phyloP scores from a whole-genome alignment of 352 stramenopile species.

The Phytophthora citricola region DNA sequence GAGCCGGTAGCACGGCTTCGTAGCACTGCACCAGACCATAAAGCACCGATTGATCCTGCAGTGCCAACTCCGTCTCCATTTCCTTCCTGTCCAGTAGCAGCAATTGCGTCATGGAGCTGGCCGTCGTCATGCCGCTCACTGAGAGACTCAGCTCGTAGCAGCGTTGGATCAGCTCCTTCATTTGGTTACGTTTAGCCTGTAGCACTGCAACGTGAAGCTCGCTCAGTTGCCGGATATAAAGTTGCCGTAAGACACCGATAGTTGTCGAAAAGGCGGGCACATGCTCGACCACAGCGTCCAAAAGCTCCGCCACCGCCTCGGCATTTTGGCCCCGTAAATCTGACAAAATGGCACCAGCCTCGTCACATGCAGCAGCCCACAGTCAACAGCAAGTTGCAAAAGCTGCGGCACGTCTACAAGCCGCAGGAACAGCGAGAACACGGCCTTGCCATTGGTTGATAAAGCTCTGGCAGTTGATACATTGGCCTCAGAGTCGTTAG shows the following conservation, averaged over 20 bases:
- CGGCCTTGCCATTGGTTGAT: slow-evolving; percentile 14
- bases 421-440: slow-evolving; percentile 54
- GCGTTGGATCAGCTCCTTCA: slow-evolving; percentile 50
- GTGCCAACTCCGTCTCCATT: slow-evolving; percentile 30
- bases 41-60: slow-evolving; percentile 48
- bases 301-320: slow-evolving; percentile 29
- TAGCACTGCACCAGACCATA: slow-evolving; percentile 63
- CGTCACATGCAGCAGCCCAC: slow-evolving; percentile 53
- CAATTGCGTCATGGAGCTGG: slow-evolving; percentile 16
- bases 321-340: slow-evolving; percentile 53
- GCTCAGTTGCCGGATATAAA: slow-evolving; percentile 57
- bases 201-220: slow-evolving; percentile 34
- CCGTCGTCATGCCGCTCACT: slow-evolving; percentile 32
- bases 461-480: slow-evolving; percentile 9
- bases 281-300: slow-evolving; percentile 33
- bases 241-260: slow-evolving; percentile 29
- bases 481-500: not conserved
- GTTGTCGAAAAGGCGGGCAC: slow-evolving; percentile 26
- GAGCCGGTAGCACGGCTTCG: slow-evolving; percentile 52
- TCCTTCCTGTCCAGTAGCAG: slow-evolving; percentile 49
- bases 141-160: slow-evolving; percentile 59
- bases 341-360: slow-evolving; percentile 71
- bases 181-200: slow-evolving; percentile 39
- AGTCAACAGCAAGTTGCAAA: slow-evolving; percentile 20
- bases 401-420: slow-evolving; percentile 26